phyloP scores from a whole-genome alignment of 441 rosid genomes.

The Breynia disticha region DNA sequence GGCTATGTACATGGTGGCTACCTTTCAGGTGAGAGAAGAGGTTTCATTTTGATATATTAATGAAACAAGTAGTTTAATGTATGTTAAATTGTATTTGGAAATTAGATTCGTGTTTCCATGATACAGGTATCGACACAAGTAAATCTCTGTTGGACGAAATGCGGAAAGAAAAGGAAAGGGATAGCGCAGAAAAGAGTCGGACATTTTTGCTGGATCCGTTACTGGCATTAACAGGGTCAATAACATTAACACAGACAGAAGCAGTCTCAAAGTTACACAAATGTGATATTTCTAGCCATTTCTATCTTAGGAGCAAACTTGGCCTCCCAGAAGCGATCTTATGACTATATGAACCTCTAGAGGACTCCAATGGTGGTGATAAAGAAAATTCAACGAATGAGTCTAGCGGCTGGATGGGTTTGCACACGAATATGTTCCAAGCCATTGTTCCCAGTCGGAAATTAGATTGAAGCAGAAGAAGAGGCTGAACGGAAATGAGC shows the following conservation, averaged over 20 bases:
- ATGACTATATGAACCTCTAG: slow-evolving; percentile 44
- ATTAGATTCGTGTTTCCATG: not conserved
- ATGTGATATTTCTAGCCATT: slow-evolving; percentile 53
- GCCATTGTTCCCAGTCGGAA: slow-evolving; percentile 8
- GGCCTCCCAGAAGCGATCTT: slow-evolving; percentile 57
- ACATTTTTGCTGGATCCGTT: slow-evolving; percentile 63
- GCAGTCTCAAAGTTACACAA: slow-evolving; percentile 50
- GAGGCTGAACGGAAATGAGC: slow-evolving; percentile 4
- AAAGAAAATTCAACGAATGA: slow-evolving; percentile 2
- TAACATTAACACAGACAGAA: slow-evolving; percentile 47
- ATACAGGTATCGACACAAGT: slow-evolving; percentile 72
- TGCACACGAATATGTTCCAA: slow-evolving; percentile 5
- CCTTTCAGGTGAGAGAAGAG: slow-evolving; percentile 48
- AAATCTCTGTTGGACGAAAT: slow-evolving; percentile 56
- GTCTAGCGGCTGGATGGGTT: no score
- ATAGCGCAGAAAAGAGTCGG: slow-evolving; percentile 24
- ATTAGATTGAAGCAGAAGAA: slow-evolving; percentile 13
- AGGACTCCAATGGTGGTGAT: slow-evolving; percentile 9
- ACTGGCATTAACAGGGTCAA: slow-evolving; percentile 58
- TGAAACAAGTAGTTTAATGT: not conserved
- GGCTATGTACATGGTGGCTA: slow-evolving; percentile 98
- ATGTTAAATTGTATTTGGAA: no score
- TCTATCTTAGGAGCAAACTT: slow-evolving; percentile 55
- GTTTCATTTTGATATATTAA: not conserved
- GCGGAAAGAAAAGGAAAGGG: slow-evolving; percentile 39